Evolutionary conservation across 129 eudicot species (phyloP), one percentile per base, ranked within the genome.

Genomic region (Escallonia herrerae): DNA sequence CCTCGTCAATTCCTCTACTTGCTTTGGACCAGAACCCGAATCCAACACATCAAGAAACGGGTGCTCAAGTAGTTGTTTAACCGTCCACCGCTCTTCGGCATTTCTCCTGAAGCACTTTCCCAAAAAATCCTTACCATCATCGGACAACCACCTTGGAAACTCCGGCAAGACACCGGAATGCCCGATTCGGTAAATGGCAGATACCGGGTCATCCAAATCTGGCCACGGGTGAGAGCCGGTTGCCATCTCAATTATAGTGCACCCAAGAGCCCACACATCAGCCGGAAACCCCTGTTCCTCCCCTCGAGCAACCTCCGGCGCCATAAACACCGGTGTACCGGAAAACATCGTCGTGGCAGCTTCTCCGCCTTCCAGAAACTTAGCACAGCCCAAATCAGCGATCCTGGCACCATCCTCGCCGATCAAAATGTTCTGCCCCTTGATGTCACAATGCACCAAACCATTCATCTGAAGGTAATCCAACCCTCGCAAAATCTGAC

Each of bases 281-380:
- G 95, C 87, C 6, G 83, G 57, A 64, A 76, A 85, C 14, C 87
- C 76, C 48, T 83, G 94, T 60, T 85, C 85, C 66, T 85, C 94
- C 5, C 90, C 96, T 3, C 94, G 62, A 2, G 94, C 96, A 15
- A 81, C 96, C 33, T 89, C 96, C 15, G 96, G 94, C 13, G 94
- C 78, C 94, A 85, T 85, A 66, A 82, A 89, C 43, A 73, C 79
- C 70, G 94, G 96, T 72, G 96, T 89, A 58, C 96, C 96, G 69
- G 85, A 64, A 66, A 76, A 60, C n/a, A 7, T 46, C 39, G 49
- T 14, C 44, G 62, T 54, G 38, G 56, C 67, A 57, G 69, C 52
- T 43, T 8, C 15, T 40, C 5, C 40, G 7, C 62, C 62, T 63
- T 43, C 49, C 40, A 59, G 58, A 63, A 56, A 8, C 54, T 68